phyloP scores from a whole-genome alignment of 495 filamentous ascomycete species.

The Hypoxylon cercidicola region DNA sequence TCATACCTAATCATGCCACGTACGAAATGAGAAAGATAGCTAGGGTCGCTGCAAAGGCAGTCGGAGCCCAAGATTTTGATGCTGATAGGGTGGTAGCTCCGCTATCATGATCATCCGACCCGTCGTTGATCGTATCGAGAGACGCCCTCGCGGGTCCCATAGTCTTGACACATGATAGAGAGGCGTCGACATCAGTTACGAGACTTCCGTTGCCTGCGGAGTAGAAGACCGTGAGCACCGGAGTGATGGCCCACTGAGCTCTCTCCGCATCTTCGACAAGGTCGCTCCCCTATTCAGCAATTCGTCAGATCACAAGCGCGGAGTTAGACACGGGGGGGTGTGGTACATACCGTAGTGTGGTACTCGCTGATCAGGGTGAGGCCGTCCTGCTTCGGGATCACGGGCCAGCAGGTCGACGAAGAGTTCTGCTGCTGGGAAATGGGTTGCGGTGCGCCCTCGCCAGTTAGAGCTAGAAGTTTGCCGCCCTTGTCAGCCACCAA shows the following conservation, averaged over 20 bases:
- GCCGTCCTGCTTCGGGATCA: constrained; percentile 39
- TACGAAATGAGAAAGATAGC: constrained; percentile 14
- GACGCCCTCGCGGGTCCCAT: constrained; percentile 37
- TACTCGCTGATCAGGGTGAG: constrained; percentile 34
- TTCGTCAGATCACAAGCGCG: not conserved
- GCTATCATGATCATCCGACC: constrained; percentile 9
- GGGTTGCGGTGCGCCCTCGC: constrained; percentile 15
- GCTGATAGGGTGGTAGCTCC: constrained; percentile 15
- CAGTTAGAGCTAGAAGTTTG: constrained; percentile 27
- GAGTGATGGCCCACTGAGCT: constrained; percentile 31
- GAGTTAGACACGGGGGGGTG: not conserved
- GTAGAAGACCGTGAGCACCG: constrained; percentile 40
- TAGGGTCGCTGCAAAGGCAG: not conserved
- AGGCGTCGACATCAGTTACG: constrained; percentile 22
- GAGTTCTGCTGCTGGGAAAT: constrained; percentile 31
- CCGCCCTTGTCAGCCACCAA: constrained; percentile 15
- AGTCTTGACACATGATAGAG: constrained; percentile 36
- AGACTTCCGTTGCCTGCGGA: constrained; percentile 19
- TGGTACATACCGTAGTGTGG: constrained; percentile 8
- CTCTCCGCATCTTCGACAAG: constrained; percentile 8
- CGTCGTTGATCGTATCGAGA: constrained; percentile 25
- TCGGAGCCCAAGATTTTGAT: constrained; percentile 2
- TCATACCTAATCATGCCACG: not conserved
- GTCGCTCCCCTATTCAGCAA: constrained; percentile 13
- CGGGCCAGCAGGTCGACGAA: constrained; percentile 38